These are phyloP conservation scores for Uronychia setigera DNA, from an alignment of 73 alveolate species.

Conservation along the genomic window DNA sequence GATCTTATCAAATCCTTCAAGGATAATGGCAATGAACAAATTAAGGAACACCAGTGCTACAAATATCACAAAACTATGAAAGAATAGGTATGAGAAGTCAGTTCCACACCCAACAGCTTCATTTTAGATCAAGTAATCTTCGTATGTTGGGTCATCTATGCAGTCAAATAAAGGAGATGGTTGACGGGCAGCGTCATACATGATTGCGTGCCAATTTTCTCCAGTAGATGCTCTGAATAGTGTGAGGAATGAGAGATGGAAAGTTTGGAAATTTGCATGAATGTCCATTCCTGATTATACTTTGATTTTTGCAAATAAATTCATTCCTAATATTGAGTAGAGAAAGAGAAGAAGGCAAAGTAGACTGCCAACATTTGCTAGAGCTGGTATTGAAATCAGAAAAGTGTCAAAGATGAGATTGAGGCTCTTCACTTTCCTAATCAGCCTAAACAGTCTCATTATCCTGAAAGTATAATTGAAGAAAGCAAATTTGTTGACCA, in stretches of 20 bases:
- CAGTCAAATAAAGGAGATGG: conserved; percentile 22
- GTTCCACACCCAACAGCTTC: conserved; percentile 2
- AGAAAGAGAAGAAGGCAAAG: conserved; percentile 51
- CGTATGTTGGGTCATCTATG: conserved; percentile 36
- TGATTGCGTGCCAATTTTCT: conserved; percentile 85
- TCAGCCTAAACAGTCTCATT: conserved; percentile 62
- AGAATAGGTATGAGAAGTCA: neutral
- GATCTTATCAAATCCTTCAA: conserved; percentile 12
- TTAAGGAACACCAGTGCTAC: conserved; percentile 18
- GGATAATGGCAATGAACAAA: conserved; percentile 34
- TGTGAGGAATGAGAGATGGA: conserved; percentile 52
- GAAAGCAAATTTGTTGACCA: conserved; percentile 17
- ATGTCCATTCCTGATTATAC: conserved; percentile 26
- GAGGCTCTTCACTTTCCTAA: conserved; percentile 55
- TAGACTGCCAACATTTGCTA: conserved; percentile 64
- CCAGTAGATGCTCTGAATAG: conserved; percentile 77
- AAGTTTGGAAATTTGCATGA: conserved; percentile 50
- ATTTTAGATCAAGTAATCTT: neutral
- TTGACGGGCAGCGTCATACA: conserved; percentile 71
- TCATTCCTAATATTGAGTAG: conserved; percentile 51
- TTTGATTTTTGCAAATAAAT: conserved; percentile 37
- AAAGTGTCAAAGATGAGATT: conserved; percentile 60
- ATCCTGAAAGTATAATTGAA: conserved; percentile 58
- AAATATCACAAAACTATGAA: conserved; percentile 4
- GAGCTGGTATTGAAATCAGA: conserved; percentile 55